Percentiles rank a stretch among this genome's conserved stretches.
phyloP scores from a whole-genome alignment of 2,329 filamentous ascomycete genomes.

The Sordariomycetes sp. region DNA sequence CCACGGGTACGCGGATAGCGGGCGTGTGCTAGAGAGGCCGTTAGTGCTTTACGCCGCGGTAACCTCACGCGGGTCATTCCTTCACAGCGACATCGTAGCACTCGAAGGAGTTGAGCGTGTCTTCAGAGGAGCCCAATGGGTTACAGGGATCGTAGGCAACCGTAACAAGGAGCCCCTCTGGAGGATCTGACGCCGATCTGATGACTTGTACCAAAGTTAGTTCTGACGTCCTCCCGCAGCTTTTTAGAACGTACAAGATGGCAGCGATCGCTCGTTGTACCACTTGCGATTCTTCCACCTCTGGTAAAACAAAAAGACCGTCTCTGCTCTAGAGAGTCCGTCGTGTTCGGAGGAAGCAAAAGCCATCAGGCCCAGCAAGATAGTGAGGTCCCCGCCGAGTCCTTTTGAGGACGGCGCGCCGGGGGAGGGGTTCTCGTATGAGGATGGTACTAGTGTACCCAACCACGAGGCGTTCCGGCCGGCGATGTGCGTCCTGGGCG shows the following conservation, averaged over 20 bases:
- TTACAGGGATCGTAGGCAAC: slow-evolving; percentile 22
- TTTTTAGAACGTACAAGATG: too few species aligned
- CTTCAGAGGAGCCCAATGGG: slow-evolving; percentile 12
- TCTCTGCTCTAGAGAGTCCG: slow-evolving; percentile 5
- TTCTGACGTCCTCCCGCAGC: too few species aligned
- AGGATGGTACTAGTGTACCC: slow-evolving; percentile 22
- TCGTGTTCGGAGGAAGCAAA: slow-evolving; percentile 10
- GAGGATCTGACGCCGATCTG: slow-evolving; percentile 9
- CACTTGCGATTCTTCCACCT: slow-evolving; percentile 17
- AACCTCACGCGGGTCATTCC: too few species aligned
- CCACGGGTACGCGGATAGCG: too few species aligned
- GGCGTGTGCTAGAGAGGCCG: too few species aligned
- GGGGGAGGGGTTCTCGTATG: slow-evolving; percentile 13
- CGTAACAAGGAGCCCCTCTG: slow-evolving; percentile 22
- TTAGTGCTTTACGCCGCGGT: too few species aligned
- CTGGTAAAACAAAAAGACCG: slow-evolving; percentile 12
- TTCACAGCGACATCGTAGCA: slow-evolving; percentile 13
- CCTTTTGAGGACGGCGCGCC: slow-evolving; percentile 15
- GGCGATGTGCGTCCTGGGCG: slow-evolving; percentile 16
- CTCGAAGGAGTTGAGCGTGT: slow-evolving; percentile 15
- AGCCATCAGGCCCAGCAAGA: slow-evolving; percentile 31
- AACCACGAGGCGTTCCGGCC: slow-evolving; percentile 26
- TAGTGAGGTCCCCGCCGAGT: slow-evolving; percentile 25
- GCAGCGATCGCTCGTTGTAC: too few species aligned
- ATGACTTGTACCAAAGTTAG: too few species aligned